Base-by-base conservation (phyloP, 768 basidiomycete species). In the Boletus vinaceobasis region DNA sequence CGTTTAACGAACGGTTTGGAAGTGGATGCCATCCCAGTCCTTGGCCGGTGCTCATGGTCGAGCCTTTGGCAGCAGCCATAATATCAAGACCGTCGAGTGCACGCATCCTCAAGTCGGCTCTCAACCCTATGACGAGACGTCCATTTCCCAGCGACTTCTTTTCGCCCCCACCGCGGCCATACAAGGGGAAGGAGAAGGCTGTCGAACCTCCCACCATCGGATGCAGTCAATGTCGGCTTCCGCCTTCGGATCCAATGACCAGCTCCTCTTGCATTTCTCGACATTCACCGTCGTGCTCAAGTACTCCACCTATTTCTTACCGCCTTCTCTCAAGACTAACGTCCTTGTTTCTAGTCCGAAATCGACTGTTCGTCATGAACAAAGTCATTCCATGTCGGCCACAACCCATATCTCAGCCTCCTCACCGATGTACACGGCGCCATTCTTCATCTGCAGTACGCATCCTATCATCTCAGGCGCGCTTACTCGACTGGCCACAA, bases 21-120 rank as follows among this genome's bases (percentile, higher is more conserved):
- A 50, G 45, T 32, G 42, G 45, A 19, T 40, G 10, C 37, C 10
- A 48, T 61, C 59, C 19, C 17, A 43, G 65, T 46, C 45, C 52
- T 38, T 26, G 39, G 27, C 50, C 61, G 64, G 59, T 69, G 72
- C 73, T 71, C 75, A 86, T 86, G 84, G 76, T 86, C 63, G 83
- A 87, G 75, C 81, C 83, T 64, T 72, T 86, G 60, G 77, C 79
- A 54, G 75, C 79, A 42, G 77, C 78, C 69, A 72, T 84, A 37
- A 37, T 60, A 68, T 80, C 70, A 77, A 75, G 69, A 52, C 57
- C 67, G 38, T 57, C 61, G 37, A 63, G 62, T 50, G 62, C 53
- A 50, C 59, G 65, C 56, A 45, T 68, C 49, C 63, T 69, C 40
- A 69, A 60, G 55, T 56, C 67, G 50, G 62, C 70, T 43, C 55